These are phyloP conservation scores for Heliamphora ciliata DNA, from an alignment of 179 eudicot species.

Conservation along the genomic window DNA sequence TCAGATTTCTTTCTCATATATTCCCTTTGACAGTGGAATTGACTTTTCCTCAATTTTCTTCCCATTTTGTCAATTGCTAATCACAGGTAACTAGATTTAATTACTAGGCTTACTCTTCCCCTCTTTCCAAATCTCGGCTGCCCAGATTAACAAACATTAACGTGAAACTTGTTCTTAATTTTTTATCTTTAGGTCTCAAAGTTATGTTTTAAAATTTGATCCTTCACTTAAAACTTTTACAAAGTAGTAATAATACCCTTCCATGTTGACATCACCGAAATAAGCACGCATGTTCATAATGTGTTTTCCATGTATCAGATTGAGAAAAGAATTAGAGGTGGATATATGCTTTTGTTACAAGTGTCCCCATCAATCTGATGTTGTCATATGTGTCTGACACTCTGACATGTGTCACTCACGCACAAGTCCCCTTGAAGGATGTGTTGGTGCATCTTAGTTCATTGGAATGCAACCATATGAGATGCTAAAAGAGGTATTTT, in stretches of 20 bases:
- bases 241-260: background rate
- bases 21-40: too few relatives aligned
- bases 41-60: too few relatives aligned
- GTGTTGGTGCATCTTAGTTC: background rate
- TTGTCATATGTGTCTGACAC: background rate
- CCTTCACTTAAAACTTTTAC: background rate
- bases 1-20: too few relatives aligned
- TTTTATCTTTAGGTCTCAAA: background rate
- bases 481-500: background rate
- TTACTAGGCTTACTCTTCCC: background rate
- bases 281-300: background rate
- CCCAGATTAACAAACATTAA: background rate
- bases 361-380: too few relatives aligned
- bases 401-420: background rate
- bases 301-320: background rate
- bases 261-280: too few relatives aligned
- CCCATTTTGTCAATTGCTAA: too few relatives aligned
- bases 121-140: background rate
- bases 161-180: background rate
- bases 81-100: background rate
- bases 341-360: background rate
- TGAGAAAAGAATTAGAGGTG: background rate
- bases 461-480: background rate
- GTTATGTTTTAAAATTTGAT: background rate
- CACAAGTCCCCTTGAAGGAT: background rate